Conservation (phyloP, 169 alveolate genomes). For the Plasmodium knowlesi region DNA sequence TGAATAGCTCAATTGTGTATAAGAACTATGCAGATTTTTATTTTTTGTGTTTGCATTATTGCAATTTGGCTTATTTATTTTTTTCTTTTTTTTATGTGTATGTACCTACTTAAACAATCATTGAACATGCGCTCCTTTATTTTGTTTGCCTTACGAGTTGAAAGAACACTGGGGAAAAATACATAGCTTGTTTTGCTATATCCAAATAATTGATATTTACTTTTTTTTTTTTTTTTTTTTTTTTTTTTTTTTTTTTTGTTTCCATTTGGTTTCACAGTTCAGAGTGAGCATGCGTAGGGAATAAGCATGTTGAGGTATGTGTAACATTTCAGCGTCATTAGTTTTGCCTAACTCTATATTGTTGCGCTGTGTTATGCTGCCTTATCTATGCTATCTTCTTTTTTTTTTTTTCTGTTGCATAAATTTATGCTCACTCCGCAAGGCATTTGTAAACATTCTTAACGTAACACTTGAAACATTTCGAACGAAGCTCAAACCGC, state of each 20-base stretch:
- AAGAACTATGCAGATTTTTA: not conserved
- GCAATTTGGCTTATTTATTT: not conserved
- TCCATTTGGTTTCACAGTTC: not conserved
- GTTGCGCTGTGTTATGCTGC: not conserved
- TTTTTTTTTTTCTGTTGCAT: not conserved
- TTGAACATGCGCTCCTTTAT: not conserved
- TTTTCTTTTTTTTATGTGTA: not conserved
- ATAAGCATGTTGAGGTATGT: not conserved
- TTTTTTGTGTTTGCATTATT: not conserved
- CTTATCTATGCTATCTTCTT: not conserved
- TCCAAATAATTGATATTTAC: not conserved
- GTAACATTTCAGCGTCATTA: not conserved
- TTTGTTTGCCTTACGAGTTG: not conserved
- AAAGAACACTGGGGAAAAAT: not conserved
- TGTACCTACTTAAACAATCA: not conserved
- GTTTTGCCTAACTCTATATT: not conserved
- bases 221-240: too few species aligned
- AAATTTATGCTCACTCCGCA: not conserved
- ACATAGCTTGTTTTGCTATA: not conserved
- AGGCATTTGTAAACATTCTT: not conserved
- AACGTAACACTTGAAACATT: not conserved
- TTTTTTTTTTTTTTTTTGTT: not conserved
- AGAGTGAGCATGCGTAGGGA: not conserved
- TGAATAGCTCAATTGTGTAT: not conserved
- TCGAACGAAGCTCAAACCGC: not conserved